Evolutionary conservation across 768 basidiomycete species (phyloP), one percentile per base, ranked within the genome.

Genomic region (Melanogaster broomeanus): DNA sequence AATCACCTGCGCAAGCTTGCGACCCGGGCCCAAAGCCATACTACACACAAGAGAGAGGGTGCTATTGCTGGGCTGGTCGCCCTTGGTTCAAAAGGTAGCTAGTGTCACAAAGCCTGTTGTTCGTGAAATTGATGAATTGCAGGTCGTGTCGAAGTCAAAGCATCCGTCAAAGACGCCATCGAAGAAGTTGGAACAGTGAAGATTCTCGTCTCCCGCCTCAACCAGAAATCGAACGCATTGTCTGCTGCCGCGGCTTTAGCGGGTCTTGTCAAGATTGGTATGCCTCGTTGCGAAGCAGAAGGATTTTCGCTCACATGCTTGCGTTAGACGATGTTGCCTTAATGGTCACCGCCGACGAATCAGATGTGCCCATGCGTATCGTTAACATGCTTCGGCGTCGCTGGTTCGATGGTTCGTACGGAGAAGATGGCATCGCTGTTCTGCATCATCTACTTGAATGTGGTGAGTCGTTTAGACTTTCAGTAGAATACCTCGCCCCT

Each of bases 361-460:
- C 42, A 0, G 50, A 53, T 18, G 56, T 48, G 12, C 25, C 42
- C 11, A 19, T 0, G 19, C 42, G 41, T 13, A 58, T 68, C 28
- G 6, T 63, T 21, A 27, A 37, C 7, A 68, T 67, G 65, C 46
- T 67, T 27, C 50, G 27, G 41, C 57, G 55, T 43, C 56, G 63
- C 37, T 63, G 66, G 63, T 67, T 68, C n/a, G 65, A 68, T 18
- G 64, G 56, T 10, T 13, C 53, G n/a, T 51, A 46, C 1, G 63
- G 63, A 31, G 66, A 66, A 55, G 66, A 67, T 24, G 61, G 61
- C 19, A 47, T 67, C 2, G 51, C 49, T 22, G 57, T 57, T n/a
- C 37, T 67, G 1, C 49, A 47, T 4, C 40, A 53, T 25, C 15
- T 68, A 5, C 42, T 68, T 6, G 45, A 52, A 15, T 52, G 61